Conservation (phyloP, 176 grass and related monocot species). For the Oryza coarctata region DNA sequence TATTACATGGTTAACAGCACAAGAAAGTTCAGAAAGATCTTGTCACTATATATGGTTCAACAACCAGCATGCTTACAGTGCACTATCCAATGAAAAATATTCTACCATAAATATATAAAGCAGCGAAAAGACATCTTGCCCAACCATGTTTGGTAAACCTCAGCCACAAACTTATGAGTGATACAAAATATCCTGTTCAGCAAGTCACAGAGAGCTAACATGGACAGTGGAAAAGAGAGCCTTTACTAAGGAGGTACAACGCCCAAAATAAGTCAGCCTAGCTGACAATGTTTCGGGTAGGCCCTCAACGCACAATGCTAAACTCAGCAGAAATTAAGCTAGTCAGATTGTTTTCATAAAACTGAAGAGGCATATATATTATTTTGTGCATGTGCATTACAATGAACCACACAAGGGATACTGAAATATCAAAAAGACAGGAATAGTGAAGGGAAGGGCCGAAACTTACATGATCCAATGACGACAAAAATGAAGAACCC, state of each 20-base stretch:
- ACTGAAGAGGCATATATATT: background rate
- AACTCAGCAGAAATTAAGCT: background rate
- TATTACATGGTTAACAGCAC: background rate
- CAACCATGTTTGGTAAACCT: background rate
- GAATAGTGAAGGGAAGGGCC: background rate
- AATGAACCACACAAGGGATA: background rate
- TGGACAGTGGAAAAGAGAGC: background rate
- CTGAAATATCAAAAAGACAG: background rate
- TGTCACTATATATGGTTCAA: background rate
- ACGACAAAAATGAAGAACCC: conserved; percentile 69
- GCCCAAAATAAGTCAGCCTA: background rate
- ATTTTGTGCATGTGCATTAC: background rate
- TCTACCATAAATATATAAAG: background rate
- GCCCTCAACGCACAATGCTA: conserved; percentile 1
- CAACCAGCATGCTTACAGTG: background rate
- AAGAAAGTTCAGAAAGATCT: background rate
- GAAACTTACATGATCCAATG: conserved; percentile 56
- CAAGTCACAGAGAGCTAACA: background rate
- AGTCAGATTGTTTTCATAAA: background rate
- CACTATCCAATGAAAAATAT: background rate
- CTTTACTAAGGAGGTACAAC: background rate
- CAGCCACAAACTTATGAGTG: background rate
- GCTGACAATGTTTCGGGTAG: background rate
- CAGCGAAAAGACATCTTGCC: background rate
- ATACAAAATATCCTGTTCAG: background rate